These are phyloP conservation scores for Blastocrithidia nonstop DNA, from an alignment of 208 protist genomes.

Conservation along the genomic window DNA sequence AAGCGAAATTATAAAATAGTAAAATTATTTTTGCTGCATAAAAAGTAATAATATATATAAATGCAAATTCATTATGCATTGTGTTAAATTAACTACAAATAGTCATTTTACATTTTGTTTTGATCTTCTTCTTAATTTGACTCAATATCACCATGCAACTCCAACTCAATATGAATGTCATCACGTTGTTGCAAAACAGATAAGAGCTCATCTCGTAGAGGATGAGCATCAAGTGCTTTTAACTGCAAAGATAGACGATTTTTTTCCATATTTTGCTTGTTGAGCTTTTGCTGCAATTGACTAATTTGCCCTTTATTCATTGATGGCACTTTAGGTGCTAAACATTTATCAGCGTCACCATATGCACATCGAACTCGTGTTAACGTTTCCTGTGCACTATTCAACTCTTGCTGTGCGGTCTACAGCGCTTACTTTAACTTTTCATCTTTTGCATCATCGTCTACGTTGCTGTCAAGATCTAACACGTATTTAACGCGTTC, in stretches of 20 bases:
- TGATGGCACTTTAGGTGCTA: not conserved
- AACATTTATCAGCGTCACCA: too few species aligned
- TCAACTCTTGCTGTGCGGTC: constrained; percentile 32
- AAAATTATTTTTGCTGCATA: too few species aligned
- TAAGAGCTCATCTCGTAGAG: constrained; percentile 34
- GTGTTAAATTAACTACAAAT: not conserved
- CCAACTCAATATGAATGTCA: constrained; percentile 19
- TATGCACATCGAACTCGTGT: too few species aligned
- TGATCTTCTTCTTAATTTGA: too few species aligned
- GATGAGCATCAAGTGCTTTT: constrained; percentile 50
- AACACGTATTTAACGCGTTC: constrained; percentile 46
- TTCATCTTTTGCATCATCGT: constrained; percentile 42
- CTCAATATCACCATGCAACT: constrained; percentile 8
- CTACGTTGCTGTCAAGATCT: too few species aligned
- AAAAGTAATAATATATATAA: too few species aligned
- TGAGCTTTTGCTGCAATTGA: constrained; percentile 66
- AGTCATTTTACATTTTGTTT: too few species aligned
- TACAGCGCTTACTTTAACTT: constrained; percentile 28
- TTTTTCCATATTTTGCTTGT: constrained; percentile 57
- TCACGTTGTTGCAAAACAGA: constrained; percentile 35
- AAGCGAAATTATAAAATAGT: too few species aligned
- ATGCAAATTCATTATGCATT: not conserved
- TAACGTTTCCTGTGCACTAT: too few species aligned
- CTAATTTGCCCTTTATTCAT: constrained; percentile 43
- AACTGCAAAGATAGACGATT: constrained; percentile 61